phyloP scores from a whole-genome alignment of 768 basidiomycete genomes.

The Lactarius tabidus region DNA sequence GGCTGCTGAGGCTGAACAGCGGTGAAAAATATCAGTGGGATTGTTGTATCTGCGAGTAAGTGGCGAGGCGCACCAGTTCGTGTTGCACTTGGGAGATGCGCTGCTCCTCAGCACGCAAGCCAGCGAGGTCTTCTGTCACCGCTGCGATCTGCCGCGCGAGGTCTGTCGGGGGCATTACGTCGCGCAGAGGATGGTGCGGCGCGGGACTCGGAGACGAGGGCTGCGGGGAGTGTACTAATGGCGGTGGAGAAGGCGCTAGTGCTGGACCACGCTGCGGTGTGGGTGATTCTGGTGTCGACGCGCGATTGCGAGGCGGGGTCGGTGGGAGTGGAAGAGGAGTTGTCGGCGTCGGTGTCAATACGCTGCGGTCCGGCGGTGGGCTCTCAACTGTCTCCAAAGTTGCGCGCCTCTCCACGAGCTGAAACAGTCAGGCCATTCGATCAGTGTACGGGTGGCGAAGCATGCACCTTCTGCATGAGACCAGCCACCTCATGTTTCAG shows the following conservation, averaged over 20 bases:
- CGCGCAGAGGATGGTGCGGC: neutral
- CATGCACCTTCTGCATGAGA: conserved; percentile 19
- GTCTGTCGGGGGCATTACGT: neutral
- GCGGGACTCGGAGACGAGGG: neutral
- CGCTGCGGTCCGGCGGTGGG: neutral
- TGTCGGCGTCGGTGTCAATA: neutral
- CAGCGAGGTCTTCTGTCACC: conserved; percentile 8
- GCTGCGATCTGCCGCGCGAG: conserved; percentile 15
- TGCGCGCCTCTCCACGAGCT: conserved; percentile 21
- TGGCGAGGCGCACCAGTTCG: conserved; percentile 1
- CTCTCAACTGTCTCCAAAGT: neutral
- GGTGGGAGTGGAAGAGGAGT: neutral
- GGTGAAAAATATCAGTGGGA: neutral
- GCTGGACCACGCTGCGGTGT: conserved; percentile 4
- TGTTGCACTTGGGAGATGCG: conserved; percentile 6
- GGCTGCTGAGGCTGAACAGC: neutral
- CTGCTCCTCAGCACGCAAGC: conserved; percentile 12
- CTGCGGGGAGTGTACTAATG: neutral
- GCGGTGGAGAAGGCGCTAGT: neutral
- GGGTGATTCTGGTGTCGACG: conserved; percentile 2
- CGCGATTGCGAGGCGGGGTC: neutral
- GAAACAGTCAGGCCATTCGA: neutral
- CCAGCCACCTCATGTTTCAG: conserved; percentile 19
- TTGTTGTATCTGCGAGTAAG: neutral
- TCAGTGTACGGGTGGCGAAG: neutral